Evolutionary conservation across 2,329 filamentous ascomycete species (phyloP).

Genomic region (Aspergillus sp.): DNA sequence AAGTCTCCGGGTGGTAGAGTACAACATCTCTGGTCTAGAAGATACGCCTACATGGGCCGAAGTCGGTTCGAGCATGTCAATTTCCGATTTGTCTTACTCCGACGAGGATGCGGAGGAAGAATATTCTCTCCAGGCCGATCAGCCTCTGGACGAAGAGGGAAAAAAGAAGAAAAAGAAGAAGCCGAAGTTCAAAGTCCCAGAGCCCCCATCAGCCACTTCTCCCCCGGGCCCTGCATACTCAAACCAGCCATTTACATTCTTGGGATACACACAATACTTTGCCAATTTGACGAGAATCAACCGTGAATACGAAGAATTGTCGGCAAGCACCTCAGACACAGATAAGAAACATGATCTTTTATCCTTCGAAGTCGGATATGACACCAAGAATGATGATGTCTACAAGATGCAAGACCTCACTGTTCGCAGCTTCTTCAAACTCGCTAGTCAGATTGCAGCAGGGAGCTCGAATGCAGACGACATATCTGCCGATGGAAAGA

Average conservation of each 20-base stretch:
- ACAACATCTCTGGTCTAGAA: conserved; percentile 80
- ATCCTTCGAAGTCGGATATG: conserved; percentile 77
- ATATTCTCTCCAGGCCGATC: neutral
- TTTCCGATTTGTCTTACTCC: neutral
- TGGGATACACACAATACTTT: conserved; percentile 84
- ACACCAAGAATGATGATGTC: conserved; percentile 69
- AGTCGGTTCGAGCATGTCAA: too few species aligned
- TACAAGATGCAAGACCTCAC: conserved; percentile 81
- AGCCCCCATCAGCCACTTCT: conserved; percentile 65
- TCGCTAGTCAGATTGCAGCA: conserved; percentile 74
- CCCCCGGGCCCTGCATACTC: conserved; percentile 87
- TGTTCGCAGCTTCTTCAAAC: conserved; percentile 70
- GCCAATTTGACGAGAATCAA: conserved; percentile 92
- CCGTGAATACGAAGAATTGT: conserved; percentile 47
- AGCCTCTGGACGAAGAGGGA: conserved; percentile 25
- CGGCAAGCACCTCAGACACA: conserved; percentile 5
- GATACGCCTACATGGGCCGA: conserved; percentile 36
- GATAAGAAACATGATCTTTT: conserved; percentile 51
- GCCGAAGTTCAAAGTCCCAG: conserved; percentile 61
- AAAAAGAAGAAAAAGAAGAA: conserved; percentile 47
- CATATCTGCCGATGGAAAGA: conserved; percentile 30
- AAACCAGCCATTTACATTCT: conserved; percentile 72
- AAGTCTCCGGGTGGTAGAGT: conserved; percentile 83
- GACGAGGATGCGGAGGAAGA: conserved; percentile 5
- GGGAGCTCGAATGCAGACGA: conserved; percentile 18